Evolutionary conservation across 495 filamentous ascomycete genomes (phyloP), one percentile per base, ranked within the genome.

Genomic region (Podospora pseudoanserina): DNA sequence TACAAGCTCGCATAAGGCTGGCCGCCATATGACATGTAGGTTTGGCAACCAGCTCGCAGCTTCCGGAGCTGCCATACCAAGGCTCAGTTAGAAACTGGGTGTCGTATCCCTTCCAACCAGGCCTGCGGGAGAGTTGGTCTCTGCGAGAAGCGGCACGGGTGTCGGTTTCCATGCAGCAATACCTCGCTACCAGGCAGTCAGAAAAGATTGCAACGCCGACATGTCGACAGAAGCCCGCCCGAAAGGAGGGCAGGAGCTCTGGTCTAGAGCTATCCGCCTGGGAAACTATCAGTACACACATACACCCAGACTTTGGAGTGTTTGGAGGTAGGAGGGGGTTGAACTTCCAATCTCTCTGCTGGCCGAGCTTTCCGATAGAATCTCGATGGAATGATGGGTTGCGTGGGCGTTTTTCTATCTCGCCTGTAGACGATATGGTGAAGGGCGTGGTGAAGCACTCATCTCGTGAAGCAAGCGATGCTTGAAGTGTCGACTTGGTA

Each of bases 321-420:
- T 63, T 63, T 63, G 27, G 61, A 44, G 30, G 15, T 28, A 16
- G 61, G 61, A 32, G 27, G 18, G 30, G 30, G 32, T 32, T 49
- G n/a, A 44, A 18, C 34, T 28, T 11, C 28, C 61, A 63, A 63
- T 44, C 30, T 63, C 32, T 63, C 61, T 63, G 61, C 28, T 34
- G 30, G 61, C 61, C 61, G 61, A 20, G 30, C 15, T 7, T 9
- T 62, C 60, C 55, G 55, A 26, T 20, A 58, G 23, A 20, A 26
- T 26, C 18, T 11, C 39, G 39, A 49, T 13, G 9, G 13, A 16
- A 49, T 49, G 13, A 11, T 3, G 5, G 39, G 39, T 16, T 11
- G 2, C 39, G 39, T 49, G 39, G 39, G 39, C 3, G 9, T 3
- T 13, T 16, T 49, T 16, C 39, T 49, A 16, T 11, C 39, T 49